Base-by-base conservation (phyloP, 148 eudicot species). In the Rhododendron kiyosumense region DNA sequence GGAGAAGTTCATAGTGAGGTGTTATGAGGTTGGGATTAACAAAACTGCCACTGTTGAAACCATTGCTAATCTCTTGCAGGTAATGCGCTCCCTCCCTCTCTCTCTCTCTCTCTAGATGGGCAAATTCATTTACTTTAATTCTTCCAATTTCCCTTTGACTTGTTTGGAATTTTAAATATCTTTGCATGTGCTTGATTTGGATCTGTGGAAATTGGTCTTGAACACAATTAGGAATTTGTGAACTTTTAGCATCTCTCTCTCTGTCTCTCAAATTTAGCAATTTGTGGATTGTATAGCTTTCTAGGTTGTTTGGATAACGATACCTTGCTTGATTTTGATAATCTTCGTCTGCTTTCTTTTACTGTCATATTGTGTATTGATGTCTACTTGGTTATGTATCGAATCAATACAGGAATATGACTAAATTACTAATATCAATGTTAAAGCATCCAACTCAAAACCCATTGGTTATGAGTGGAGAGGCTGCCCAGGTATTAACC, bases 31-130 rank as follows among this genome's bases (percentile, higher is more conserved):
- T 88, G 98, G 99, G 90, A 93, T 94, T 84, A 94, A 95, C 86
- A 96, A 96, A 73, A 95, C 98, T 88, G 98, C 97, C 41, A 95
- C 99, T 79, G 94, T 96, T 86, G 97, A 96, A 84, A 96, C 98
- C 38, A 96, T 96, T 83, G 99, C 99, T 51, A 96, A 96, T 94
- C 92, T 96, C 10, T 85, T 96, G 79, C 97, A 96, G 99, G 99
- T 94, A 30, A 4, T 30, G 17, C 20, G 6, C 41, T 30, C 38
- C 32, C 38, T 12, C 74, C 36, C 67, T 22, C 36, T 78, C 84
- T 24, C 28, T 26, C 0, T 14, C 8, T n/a, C 30, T 46, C 34
- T 78, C 34, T 48, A 14, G 36, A 15, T 73, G 18, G 34, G 22
- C 41, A 34, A 30, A 73, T 13, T 30, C 32, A 3, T 26, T 26